Base-by-base conservation (phyloP, 2,329 filamentous ascomycete genomes). In the Venturiaceae sp. region DNA sequence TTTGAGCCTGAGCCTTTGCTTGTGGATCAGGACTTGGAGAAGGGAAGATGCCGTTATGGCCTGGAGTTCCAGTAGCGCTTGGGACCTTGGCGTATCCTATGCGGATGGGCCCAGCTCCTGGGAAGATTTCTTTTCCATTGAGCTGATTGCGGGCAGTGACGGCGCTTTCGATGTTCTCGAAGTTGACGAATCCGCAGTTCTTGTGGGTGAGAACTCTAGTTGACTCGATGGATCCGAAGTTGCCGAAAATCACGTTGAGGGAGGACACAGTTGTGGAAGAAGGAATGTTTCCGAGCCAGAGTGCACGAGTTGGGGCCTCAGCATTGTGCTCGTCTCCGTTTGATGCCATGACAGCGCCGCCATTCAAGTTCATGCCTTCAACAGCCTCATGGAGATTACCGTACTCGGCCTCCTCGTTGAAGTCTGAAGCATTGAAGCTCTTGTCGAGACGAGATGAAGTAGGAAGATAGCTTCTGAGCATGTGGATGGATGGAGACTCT, bases 181-280 rank as follows among this genome's bases (percentile, higher is more conserved):
- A 99, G 73, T 99, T 99, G 69, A 99, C 92, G 66, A 99, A 99
- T 3, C 92, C 94, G 70, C 94, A 99, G 74, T 96, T 97, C 80
- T 99, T 99, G 78, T 99, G 91, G 0, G 94, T 97, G 62, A 99
- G 79, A 4, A 99, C 94, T 63, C 94, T 83, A 30, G 90, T 92
- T 3, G 92, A 96, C 64, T 94, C 81, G 62, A 99, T 96, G 3
- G 87, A 82, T 9, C 94, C 94, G 64, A 94, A 95, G n/a, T 86
- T 82, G 71, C 90, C 89, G 76, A 99, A 99, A 75, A 97, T 96
- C 63, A 95, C 91, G 59, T 90, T 90, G 61, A 99, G 76, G 0
- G 94, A 97, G 1, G 92, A 95, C 11, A 94, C 92, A 0, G 94
- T 99, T 2, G 94, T 99, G 2, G 94, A 97, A 4, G 92, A 92